Conservation (phyloP, 306 rosid genomes). For the Quercus parvula region DNA sequence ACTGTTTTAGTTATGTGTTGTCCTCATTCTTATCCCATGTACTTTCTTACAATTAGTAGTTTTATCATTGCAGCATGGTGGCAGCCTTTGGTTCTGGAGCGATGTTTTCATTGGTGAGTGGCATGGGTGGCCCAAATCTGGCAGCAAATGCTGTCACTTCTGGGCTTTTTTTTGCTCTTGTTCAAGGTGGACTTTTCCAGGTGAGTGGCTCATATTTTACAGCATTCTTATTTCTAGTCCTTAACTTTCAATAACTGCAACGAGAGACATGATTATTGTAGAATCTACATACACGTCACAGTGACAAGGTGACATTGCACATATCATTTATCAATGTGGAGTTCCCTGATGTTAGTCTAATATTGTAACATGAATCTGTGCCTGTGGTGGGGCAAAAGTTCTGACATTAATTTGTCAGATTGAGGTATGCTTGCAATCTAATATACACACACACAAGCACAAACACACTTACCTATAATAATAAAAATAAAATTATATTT, state of each 20-base stretch:
- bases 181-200: conserved; percentile 97
- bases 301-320: neutral
- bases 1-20: neutral
- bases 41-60: conserved; percentile 9
- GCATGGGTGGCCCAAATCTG: conserved; percentile 89
- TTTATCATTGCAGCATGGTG: conserved; percentile 66
- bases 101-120: conserved; percentile 84
- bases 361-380: neutral
- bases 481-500: neutral
- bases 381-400: neutral
- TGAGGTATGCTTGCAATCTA: conserved; percentile 2
- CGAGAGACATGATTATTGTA: neutral
- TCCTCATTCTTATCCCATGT: conserved; percentile 9
- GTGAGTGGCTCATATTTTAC: conserved; percentile 28
- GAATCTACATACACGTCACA: neutral
- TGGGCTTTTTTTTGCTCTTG: conserved; percentile 89
- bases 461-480: too few relatives aligned
- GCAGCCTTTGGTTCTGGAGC: conserved; percentile 99
- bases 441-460: neutral
- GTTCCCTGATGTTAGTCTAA: conserved; percentile 1
- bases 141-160: conserved; percentile 76
- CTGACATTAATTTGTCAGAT: neutral
- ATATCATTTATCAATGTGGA: neutral
- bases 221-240: conserved; percentile 1
- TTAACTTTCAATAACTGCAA: neutral